Conservation (phyloP, 169 alveolate genomes). For the Babesia bigemina region DNA sequence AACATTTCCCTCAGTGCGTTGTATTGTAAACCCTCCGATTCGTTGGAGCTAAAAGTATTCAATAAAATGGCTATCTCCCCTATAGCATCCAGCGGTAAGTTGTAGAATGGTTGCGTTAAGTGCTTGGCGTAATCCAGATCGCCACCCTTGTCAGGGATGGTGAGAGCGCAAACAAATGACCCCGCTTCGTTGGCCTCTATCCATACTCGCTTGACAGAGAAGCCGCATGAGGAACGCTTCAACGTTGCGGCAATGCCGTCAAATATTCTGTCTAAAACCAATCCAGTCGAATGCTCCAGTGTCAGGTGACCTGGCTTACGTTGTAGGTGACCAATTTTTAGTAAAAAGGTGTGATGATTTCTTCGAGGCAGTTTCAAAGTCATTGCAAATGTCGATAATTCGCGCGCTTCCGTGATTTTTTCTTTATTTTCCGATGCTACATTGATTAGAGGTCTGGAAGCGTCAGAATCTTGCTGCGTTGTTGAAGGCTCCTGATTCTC, state of each 20-base stretch:
- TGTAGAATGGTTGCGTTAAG: background rate
- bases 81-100: constrained; percentile 7
- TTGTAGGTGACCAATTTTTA: background rate
- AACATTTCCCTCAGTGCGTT: background rate
- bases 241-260: background rate
- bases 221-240: background rate
- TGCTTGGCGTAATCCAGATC: constrained; percentile 11
- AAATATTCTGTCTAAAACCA: background rate
- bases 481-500: background rate
- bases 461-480: too few species aligned
- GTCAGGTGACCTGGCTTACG: background rate
- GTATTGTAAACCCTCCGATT: background rate
- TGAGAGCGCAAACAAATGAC: background rate
- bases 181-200: constrained; percentile 6
- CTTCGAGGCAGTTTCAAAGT: background rate
- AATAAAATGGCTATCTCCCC: background rate
- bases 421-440: background rate
- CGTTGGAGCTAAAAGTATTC: background rate
- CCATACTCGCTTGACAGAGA: background rate
- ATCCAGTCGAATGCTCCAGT: background rate
- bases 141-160: constrained; percentile 1
- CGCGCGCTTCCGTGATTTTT: background rate
- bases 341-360: background rate
- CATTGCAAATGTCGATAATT: background rate
- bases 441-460: background rate